Evolutionary conservation across 192 early-diverging fungal genomes (phyloP).

Genomic region (Coemansia sp.): DNA sequence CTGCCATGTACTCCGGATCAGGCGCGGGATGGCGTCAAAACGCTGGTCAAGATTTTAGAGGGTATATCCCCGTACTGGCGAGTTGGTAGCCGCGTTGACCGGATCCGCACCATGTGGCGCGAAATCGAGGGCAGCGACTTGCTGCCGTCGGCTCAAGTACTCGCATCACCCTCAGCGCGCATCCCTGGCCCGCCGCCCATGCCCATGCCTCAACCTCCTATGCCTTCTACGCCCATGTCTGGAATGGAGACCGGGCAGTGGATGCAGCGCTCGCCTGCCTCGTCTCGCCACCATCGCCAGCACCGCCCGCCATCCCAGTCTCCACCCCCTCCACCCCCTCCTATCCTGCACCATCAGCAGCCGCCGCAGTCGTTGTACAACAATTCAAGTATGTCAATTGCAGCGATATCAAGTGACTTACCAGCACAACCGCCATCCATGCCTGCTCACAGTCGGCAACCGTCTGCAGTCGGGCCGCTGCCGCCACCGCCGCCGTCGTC

Average conservation of each 20-base stretch:
- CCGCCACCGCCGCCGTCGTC: background rate
- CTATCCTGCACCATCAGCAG: background rate
- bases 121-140: conserved; percentile 36
- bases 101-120: conserved; percentile 37
- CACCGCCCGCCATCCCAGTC: background rate
- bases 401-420: conserved; percentile 2
- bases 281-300: background rate
- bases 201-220: background rate
- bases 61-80: conserved; percentile 43
- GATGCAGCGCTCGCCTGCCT: conserved; percentile 7
- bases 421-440: conserved; percentile 11
- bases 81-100: conserved; percentile 29
- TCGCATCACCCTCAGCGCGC: conserved; percentile 14
- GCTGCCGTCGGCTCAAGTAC: background rate
- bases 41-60: conserved; percentile 43
- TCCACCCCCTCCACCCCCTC: conserved; percentile 5
- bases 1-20: conserved; percentile 43
- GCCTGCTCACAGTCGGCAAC: background rate
- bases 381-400: background rate
- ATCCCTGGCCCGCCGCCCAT: conserved; percentile 5
- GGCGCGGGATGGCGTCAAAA: conserved; percentile 42
- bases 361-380: conserved; percentile 6
- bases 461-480: background rate
- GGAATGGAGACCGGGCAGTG: conserved; percentile 8
- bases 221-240: conserved; percentile 15